phyloP scores from a whole-genome alignment of 2,329 filamentous ascomycete species.

The Xylariaceae sp. region DNA sequence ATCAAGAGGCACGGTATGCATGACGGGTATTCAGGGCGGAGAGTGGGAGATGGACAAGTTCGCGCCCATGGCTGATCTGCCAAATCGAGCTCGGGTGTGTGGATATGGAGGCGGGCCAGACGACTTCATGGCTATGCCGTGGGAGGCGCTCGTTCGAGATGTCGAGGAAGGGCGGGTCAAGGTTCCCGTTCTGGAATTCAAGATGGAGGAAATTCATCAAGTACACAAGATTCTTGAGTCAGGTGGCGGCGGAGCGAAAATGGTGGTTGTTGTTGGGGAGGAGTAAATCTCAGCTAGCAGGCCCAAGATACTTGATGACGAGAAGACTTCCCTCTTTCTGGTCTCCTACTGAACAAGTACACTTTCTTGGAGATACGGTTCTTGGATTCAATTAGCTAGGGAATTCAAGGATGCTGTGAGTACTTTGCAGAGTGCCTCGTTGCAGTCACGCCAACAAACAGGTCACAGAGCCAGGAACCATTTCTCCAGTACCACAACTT shows the following conservation, averaged over 20 bases:
- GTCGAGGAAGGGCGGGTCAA: constrained; percentile 14
- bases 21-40: constrained; percentile 32
- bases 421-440: too few relatives aligned
- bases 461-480: too few relatives aligned
- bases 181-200: constrained; percentile 13
- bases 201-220: constrained; percentile 17
- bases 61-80: constrained; percentile 8
- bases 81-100: constrained; percentile 11
- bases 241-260: constrained; percentile 15
- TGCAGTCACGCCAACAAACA: too few relatives aligned
- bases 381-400: too few relatives aligned
- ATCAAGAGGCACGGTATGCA: constrained; percentile 36
- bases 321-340: neutral
- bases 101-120: constrained; percentile 12
- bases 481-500: too few relatives aligned
- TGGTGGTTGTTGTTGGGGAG: constrained; percentile 15
- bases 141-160: constrained; percentile 14
- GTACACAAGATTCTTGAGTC: constrained; percentile 17
- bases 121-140: constrained; percentile 16
- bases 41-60: constrained; percentile 15
- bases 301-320: neutral
- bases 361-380: too few relatives aligned
- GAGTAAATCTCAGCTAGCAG: constrained; percentile 3
- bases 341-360: too few relatives aligned
- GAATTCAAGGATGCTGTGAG: too few relatives aligned